Evolutionary conservation across 768 basidiomycete species (phyloP).

Genomic region (Russula sp.): DNA sequence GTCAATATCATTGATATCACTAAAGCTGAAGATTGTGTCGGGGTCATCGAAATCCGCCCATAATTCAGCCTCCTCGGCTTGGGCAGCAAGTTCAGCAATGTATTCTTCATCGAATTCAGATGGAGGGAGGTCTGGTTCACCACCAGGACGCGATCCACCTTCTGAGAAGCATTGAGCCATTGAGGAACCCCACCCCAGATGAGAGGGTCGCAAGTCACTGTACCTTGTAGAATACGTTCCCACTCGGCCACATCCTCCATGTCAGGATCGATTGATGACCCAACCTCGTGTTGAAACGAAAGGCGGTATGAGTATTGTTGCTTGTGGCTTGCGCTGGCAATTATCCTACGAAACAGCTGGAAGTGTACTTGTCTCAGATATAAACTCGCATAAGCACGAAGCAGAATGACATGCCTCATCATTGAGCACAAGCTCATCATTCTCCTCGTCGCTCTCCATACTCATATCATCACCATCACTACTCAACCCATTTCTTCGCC

Average conservation of each 20-base stretch:
- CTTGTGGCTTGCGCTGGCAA: slow-evolving; percentile 46
- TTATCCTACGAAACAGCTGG: slow-evolving; percentile 61
- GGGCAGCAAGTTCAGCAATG: slow-evolving; percentile 50
- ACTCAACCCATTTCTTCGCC: slow-evolving; percentile 16
- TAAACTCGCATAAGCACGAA: background rate
- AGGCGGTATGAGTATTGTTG: slow-evolving; percentile 47
- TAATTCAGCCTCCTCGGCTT: slow-evolving; percentile 45
- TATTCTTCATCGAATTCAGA: slow-evolving; percentile 39
- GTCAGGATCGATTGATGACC: slow-evolving; percentile 70
- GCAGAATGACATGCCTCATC: slow-evolving; percentile 23
- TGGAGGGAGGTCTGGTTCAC: slow-evolving; percentile 1
- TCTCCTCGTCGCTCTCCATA: slow-evolving; percentile 18
- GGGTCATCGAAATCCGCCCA: slow-evolving; percentile 22
- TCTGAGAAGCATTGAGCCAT: background rate
- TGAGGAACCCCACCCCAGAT: background rate
- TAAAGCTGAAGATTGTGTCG: slow-evolving; percentile 1
- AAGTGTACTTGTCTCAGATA: background rate
- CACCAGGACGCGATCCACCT: background rate
- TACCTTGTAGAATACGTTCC: slow-evolving; percentile 50
- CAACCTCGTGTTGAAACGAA: slow-evolving; percentile 62
- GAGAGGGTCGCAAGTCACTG: background rate
- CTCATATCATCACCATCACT: slow-evolving; percentile 24
- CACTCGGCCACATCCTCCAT: slow-evolving; percentile 55
- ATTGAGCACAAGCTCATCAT: slow-evolving; percentile 16
- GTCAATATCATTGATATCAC: background rate